Evolutionary conservation across 495 filamentous ascomycete genomes (phyloP), one percentile per base, ranked within the genome.

Genomic region (Trichoderma erinaceum): DNA sequence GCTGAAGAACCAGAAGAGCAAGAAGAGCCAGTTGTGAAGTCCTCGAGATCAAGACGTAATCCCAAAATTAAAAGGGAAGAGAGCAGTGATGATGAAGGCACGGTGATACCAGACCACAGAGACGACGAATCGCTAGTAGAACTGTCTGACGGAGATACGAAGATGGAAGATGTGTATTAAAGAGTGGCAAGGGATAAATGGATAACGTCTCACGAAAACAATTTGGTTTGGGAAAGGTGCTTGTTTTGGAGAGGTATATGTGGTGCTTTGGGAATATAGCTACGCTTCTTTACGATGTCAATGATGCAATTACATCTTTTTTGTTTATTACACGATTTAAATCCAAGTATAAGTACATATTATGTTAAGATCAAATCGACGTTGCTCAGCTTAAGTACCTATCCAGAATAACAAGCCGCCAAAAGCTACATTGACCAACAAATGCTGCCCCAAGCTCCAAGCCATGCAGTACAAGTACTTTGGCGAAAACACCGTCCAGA

Each of bases 401-500:
- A 82, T 68, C 84, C 83, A 84, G 71, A 80, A 86, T 70, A 90
- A 72, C 71, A 87, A 41, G 70, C 84, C 78, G 15, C 84, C 84
- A 52, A 88, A 71, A 11, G 78, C 81, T 23, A 90, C 69, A 76
- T 91, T 92, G 52, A 93, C 82, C 63, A 80, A 75, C 66, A 93
- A 73, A 85, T 99, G 93, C 76, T 89, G 89, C n/a, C 84, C 88
- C 65, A 91, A 68, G 71, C 85, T 86, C 96, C 96, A 99, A 23
- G 88, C 92, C 78, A 96, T 88, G 64, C 85, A 88, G 75, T 95
- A 98, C 70, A 99, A 77, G 78, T 92, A 99, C 77, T 98, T 99
- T 4, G 96, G 96, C 65, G 89, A 93, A 77, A 99, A 99, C 38
- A 99, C 96, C 0, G 93, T 98, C 96, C 96, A 99, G 67, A 99